Percentiles rank a stretch among this genome's conserved stretches.
Conservation (phyloP, 768 basidiomycete genomes). For the Holtermannia corniformis region DNA sequence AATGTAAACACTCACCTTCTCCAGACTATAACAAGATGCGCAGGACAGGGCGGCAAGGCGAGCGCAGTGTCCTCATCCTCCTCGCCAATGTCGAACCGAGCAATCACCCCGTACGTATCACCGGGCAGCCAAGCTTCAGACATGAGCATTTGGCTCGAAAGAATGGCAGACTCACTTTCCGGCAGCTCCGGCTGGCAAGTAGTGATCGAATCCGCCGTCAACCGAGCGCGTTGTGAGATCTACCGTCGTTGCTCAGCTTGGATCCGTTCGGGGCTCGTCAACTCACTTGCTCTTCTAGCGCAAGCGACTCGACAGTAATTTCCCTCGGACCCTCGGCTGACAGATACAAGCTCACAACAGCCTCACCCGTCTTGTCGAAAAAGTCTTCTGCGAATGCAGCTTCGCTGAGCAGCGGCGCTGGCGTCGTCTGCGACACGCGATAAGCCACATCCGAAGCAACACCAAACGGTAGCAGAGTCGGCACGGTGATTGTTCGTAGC, state of each 20-base stretch:
- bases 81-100: neutral
- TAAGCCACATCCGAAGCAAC: slow-evolving; percentile 53
- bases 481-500: slow-evolving; percentile 57
- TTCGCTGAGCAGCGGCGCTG: neutral
- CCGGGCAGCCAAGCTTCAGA: neutral
- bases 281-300: slow-evolving; percentile 2
- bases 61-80: neutral
- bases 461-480: slow-evolving; percentile 56
- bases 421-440: slow-evolving; percentile 41
- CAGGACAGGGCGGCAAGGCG: neutral
- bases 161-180: neutral
- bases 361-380: slow-evolving; percentile 3
- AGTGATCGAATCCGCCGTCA: neutral
- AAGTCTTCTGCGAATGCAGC: neutral
- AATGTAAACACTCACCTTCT: slow-evolving; percentile 11
- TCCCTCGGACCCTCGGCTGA: neutral
- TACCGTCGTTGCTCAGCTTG: neutral
- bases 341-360: neutral
- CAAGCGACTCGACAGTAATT: slow-evolving; percentile 1
- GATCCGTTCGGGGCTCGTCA: neutral
- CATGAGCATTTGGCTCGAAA: neutral
- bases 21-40: slow-evolving; percentile 25
- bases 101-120: neutral
- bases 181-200: neutral
- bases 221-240: neutral